Percentiles rank a stretch among this genome's conserved stretches.
phyloP scores from a whole-genome alignment of 345 rosid species.

The Eutrema heterophyllum region DNA sequence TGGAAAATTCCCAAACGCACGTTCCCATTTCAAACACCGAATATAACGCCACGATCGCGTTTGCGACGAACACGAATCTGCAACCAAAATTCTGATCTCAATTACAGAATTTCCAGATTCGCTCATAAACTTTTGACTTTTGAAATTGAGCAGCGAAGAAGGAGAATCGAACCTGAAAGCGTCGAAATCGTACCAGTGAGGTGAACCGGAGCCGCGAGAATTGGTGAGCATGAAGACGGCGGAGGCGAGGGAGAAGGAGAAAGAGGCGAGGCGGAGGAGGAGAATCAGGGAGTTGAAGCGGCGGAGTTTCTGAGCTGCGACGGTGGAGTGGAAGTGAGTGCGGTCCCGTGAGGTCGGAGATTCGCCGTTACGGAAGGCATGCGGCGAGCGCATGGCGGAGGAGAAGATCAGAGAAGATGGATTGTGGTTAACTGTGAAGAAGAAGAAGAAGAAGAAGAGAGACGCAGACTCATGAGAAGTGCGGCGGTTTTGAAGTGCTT shows the following conservation, averaged over 20 bases:
- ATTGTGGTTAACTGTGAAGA: background rate
- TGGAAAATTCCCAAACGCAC: slow-evolving; percentile 84
- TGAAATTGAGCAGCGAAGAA: background rate
- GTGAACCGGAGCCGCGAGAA: slow-evolving; percentile 51
- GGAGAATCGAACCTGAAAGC: slow-evolving; percentile 65
- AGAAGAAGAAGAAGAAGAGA: slow-evolving; percentile 5
- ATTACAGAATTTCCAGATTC: background rate
- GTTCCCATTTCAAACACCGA: slow-evolving; percentile 72
- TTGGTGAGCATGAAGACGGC: slow-evolving; percentile 85
- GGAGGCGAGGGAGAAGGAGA: slow-evolving; percentile 78
- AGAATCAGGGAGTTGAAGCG: slow-evolving; percentile 78
- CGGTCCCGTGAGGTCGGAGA: slow-evolving; percentile 41
- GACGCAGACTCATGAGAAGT: slow-evolving; percentile 33
- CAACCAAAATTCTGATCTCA: background rate
- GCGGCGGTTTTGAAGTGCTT: slow-evolving; percentile 11
- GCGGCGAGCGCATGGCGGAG: slow-evolving; percentile 66
- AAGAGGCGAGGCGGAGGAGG: slow-evolving; percentile 65
- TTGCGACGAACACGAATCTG: slow-evolving; percentile 76
- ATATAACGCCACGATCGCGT: slow-evolving; percentile 80
- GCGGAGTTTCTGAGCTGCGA: slow-evolving; percentile 66
- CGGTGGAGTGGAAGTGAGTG: slow-evolving; percentile 67
- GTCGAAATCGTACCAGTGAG: slow-evolving; percentile 80
- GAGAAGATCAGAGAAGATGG: slow-evolving; percentile 27
- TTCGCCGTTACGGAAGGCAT: slow-evolving; percentile 58
- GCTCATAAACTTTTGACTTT: background rate